A percentile compares a stretch with the other conserved stretches of the same genome.
These are phyloP conservation scores for Phytopythium montanum DNA, from an alignment of 352 stramenopile species.

Conservation along the genomic window DNA sequence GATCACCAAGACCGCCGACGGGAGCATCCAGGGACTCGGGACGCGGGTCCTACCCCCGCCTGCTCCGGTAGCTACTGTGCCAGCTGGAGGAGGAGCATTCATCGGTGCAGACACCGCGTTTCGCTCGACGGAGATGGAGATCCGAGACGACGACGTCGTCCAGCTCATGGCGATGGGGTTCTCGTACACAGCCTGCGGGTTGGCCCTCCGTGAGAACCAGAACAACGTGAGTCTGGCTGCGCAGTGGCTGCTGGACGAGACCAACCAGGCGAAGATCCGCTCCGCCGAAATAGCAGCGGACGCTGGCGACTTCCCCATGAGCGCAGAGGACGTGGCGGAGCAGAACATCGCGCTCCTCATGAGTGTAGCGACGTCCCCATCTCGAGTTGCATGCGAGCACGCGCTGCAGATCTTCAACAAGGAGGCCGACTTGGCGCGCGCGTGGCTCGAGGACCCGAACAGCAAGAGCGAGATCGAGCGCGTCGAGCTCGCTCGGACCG, in stretches of 20 bases:
- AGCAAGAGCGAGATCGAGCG: constrained; percentile 67
- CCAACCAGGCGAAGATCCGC: constrained; percentile 69
- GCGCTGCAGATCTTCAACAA: constrained; percentile 61
- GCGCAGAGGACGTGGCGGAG: constrained; percentile 55
- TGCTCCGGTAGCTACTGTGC: constrained; percentile 16
- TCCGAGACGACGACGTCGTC: constrained; percentile 80
- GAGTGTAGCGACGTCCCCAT: constrained; percentile 51
- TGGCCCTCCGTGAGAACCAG: constrained; percentile 64
- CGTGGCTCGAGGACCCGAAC: constrained; percentile 53
- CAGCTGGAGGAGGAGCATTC: background rate
- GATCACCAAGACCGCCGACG: constrained; percentile 28
- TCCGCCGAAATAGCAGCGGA: constrained; percentile 52
- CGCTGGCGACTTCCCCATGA: constrained; percentile 47
- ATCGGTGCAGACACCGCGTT: background rate
- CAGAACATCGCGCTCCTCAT: constrained; percentile 72
- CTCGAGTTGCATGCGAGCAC: constrained; percentile 56
- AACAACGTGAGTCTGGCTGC: constrained; percentile 71
- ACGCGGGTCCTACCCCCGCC: constrained; percentile 38
- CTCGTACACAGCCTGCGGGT: constrained; percentile 72
- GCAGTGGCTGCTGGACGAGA: constrained; percentile 80
- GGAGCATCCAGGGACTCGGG: constrained; percentile 17
- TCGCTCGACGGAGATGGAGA: constrained; percentile 21
- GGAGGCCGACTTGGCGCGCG: constrained; percentile 57
- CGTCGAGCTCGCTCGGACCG: constrained; percentile 27
- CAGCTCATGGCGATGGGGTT: constrained; percentile 89